Percentiles rank a stretch among this genome's conserved stretches.
phyloP scores from a whole-genome alignment of 179 eudicot species.

The Spergularia azorica region DNA sequence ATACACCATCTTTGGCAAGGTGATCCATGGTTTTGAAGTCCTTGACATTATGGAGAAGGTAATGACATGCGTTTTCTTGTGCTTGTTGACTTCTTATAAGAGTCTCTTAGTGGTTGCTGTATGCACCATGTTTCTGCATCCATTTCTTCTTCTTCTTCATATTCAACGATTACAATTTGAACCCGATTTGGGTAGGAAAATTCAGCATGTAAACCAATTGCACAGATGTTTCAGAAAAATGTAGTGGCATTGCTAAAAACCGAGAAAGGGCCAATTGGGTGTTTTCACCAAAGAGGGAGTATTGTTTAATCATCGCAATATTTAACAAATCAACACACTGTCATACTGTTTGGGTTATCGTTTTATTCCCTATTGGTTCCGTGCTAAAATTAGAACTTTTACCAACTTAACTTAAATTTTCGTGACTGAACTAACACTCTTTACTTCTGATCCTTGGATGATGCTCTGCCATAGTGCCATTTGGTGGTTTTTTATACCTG shows the following conservation, averaged over 20 bases:
- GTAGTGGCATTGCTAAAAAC: neutral
- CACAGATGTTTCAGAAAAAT: neutral
- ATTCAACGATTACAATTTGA: neutral
- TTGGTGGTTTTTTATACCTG: neutral
- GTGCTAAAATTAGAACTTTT: neutral
- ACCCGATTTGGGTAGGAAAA: neutral
- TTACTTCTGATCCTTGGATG: neutral
- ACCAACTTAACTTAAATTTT: no score
- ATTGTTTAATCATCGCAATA: neutral
- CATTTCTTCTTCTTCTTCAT: neutral
- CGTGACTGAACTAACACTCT: neutral
- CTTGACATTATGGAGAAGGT: constrained; percentile 99
- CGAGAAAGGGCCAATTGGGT: neutral
- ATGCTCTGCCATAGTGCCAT: constrained; percentile 6
- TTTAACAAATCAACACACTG: neutral
- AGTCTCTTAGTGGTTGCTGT: neutral
- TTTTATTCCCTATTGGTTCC: neutral
- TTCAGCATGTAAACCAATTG: neutral
- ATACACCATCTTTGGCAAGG: constrained; percentile 93
- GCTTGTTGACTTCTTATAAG: constrained; percentile 3
- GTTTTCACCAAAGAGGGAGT: neutral
- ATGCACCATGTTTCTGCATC: neutral
- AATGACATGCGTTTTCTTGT: constrained; percentile 8
- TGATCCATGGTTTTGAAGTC: constrained; percentile 97
- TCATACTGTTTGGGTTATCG: neutral